Evolutionary conservation across 2,329 filamentous ascomycete genomes (phyloP), one percentile per base, ranked within the genome.

Genomic region (Calonectria leucothoes): DNA sequence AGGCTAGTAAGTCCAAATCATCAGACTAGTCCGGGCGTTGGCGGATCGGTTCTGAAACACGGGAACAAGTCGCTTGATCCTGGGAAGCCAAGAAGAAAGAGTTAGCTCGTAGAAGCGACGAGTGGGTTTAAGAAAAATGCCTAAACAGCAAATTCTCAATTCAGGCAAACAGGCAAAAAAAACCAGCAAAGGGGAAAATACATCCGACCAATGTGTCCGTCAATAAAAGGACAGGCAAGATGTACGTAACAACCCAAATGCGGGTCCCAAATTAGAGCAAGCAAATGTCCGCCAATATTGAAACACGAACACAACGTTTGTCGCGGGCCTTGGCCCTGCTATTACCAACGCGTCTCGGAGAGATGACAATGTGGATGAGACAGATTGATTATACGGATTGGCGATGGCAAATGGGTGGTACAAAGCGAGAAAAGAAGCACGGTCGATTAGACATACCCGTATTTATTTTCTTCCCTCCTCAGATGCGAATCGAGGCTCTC

Each of bases 191-290:
- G 66, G 68, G 63, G 64, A 45, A 69, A 45, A 69, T 68, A 42
- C 68, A 70, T 68, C 63, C 65, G 65, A 63, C 69, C 69, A 71
- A 57, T 39, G 69, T 65, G 64, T 66, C 69, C 33, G 27, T 51
- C 64, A 55, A 66, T 59, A 72, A 73, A 64, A 69, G 59, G 71
- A 57, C 66, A 57, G 70, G 66, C 73, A 67, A 69, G 76, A 72
- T 63, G 71, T 77, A 78, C 77, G 75, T 79, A 74, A 67, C 72
- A 72, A 66, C 71, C 71, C 71, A 59, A 63, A 67, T 76, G 77
- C 73, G 73, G 77, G 75, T 72, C 77, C 67, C 70, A 77, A 79
- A 79, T 75, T 79, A 65, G 55, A 76, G 52, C 70, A 35, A 29
- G 52, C 59, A 70, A 64, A 74, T 63, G 65, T 31, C 64, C 57